Conservation (phyloP, 345 rosid genomes). For the Citrus sp. region DNA sequence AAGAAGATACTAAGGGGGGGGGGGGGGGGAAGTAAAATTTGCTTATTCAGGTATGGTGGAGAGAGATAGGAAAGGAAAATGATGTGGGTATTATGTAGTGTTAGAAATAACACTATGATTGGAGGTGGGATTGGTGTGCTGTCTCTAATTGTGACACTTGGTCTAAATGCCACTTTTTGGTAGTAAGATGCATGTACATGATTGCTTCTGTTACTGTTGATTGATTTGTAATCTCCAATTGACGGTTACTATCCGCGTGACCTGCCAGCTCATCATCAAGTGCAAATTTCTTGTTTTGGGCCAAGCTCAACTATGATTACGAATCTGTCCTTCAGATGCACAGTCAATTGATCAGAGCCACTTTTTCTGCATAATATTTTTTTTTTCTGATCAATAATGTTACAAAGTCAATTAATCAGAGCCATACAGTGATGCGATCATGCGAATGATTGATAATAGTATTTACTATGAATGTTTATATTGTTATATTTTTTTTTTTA, state of each 20-base stretch:
- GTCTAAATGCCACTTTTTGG: not conserved
- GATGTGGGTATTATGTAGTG: not conserved
- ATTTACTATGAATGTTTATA: not conserved
- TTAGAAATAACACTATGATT: not conserved
- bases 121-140: constrained; percentile 2
- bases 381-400: not conserved
- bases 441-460: not conserved
- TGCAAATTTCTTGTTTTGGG: no score
- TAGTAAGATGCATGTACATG: not conserved
- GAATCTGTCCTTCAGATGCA: not conserved
- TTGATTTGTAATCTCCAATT: not conserved
- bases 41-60: no score
- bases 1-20: no score
- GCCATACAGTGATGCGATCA: not conserved
- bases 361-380: no score
- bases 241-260: not conserved
- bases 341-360: not conserved
- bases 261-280: not conserved
- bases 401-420: not conserved
- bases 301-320: no score
- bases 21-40: no score
- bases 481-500: no score
- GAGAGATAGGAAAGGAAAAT: no score
- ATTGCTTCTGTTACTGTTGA: not conserved
- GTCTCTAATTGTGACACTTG: not conserved